phyloP scores from a whole-genome alignment of 257 asterid genomes.

The Gentiana straminea region DNA sequence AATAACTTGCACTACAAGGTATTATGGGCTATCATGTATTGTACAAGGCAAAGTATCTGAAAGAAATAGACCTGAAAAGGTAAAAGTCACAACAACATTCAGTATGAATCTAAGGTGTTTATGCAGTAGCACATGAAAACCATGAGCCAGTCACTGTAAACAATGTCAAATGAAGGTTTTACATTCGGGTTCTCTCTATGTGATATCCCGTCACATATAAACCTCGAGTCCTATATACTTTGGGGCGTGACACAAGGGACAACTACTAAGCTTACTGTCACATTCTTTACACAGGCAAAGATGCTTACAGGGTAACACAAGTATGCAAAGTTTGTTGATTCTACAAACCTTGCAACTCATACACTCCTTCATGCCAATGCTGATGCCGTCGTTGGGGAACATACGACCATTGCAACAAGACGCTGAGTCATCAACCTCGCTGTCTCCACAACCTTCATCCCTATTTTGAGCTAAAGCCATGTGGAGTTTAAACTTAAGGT shows the following conservation, averaged over 20 bases:
- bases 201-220: constrained; percentile 35
- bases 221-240: constrained; percentile 87
- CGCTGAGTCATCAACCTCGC: constrained; percentile 83
- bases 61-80: neutral
- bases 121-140: constrained; percentile 10
- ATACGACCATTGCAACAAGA: constrained; percentile 66
- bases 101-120: neutral
- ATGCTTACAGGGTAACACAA: constrained; percentile 92
- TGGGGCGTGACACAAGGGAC: constrained; percentile 79
- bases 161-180: constrained; percentile 13
- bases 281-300: constrained; percentile 90
- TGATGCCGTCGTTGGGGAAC: constrained; percentile 32
- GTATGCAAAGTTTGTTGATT: constrained; percentile 68
- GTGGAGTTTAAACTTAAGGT: constrained; percentile 59
- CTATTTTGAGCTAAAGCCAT: constrained; percentile 64
- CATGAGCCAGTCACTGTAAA: constrained; percentile 10
- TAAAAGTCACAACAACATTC: constrained; percentile 7
- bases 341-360: constrained; percentile 86
- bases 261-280: constrained; percentile 56
- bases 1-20: too few relatives aligned
- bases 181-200: constrained; percentile 17
- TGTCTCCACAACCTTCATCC: constrained; percentile 98
- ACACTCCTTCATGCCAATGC: constrained; percentile 41
- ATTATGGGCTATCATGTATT: neutral
- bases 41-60: neutral